A percentile compares a stretch with the other conserved stretches of the same genome.
Evolutionary conservation across 805 yeast species (phyloP).

Genomic region (Metschnikowia bowlesiae): DNA sequence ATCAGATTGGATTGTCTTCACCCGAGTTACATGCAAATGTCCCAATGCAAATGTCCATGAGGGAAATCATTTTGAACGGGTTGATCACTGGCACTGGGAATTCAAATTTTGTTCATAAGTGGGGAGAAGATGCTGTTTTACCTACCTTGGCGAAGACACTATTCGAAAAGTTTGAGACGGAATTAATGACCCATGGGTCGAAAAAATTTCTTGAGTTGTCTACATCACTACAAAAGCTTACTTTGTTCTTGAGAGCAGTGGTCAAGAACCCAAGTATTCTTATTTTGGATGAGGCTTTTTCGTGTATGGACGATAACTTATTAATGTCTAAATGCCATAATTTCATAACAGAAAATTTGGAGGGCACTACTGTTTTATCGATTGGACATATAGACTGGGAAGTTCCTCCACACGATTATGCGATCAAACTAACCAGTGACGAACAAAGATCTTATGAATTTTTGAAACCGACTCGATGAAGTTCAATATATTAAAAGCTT

Average conservation of each 20-base stretch:
- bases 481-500: neutral
- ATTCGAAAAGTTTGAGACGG: slow-evolving; percentile 19
- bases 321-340: slow-evolving; percentile 32
- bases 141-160: slow-evolving; percentile 17
- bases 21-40: slow-evolving; percentile 93
- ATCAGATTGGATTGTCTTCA: slow-evolving; percentile 76
- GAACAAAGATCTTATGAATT: slow-evolving; percentile 20
- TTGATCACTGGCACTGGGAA: slow-evolving; percentile 56
- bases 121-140: slow-evolving; percentile 25
- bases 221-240: slow-evolving; percentile 73
- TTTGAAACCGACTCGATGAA: neutral
- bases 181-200: slow-evolving; percentile 35
- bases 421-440: slow-evolving; percentile 31
- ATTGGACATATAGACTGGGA: slow-evolving; percentile 85
- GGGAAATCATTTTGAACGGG: slow-evolving; percentile 67
- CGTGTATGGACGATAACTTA: slow-evolving; percentile 68
- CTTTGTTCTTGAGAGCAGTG: slow-evolving; percentile 70
- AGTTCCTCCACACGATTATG: slow-evolving; percentile 62
- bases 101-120: slow-evolving; percentile 41
- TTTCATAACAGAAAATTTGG: slow-evolving; percentile 20
- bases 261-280: slow-evolving; percentile 73
- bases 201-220: slow-evolving; percentile 49
- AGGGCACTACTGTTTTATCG: slow-evolving; percentile 60
- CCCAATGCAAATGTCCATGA: slow-evolving; percentile 50
- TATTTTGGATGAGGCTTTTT: slow-evolving; percentile 87